A percentile compares a stretch with the other conserved stretches of the same genome.
These are phyloP conservation scores for Leccinum olivaceopallidum DNA, from an alignment of 768 basidiomycete species.

Conservation along the genomic window DNA sequence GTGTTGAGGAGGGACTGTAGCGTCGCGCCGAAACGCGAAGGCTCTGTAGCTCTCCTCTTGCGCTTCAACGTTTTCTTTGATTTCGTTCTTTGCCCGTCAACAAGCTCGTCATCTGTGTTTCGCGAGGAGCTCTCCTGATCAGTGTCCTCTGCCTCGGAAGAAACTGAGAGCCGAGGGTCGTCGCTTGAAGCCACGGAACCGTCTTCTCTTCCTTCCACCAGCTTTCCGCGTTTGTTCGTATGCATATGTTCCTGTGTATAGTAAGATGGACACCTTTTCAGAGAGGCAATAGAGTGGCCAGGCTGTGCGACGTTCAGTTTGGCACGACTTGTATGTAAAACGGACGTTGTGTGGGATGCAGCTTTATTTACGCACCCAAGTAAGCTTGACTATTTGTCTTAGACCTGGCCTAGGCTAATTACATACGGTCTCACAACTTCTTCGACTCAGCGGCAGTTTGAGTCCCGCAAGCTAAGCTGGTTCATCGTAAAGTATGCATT, in stretches of 20 bases:
- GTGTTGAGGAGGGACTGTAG: constrained; percentile 73
- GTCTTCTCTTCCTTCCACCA: constrained; percentile 28
- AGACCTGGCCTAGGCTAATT: background rate
- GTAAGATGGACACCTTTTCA: background rate
- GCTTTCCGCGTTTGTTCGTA: constrained; percentile 54
- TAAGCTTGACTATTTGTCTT: background rate
- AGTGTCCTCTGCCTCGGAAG: constrained; percentile 14
- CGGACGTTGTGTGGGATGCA: background rate
- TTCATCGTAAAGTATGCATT: constrained; percentile 12
- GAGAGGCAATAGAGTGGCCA: background rate
- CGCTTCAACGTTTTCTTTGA: constrained; percentile 81
- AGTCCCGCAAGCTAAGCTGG: constrained; percentile 5
- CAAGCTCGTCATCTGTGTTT: constrained; percentile 69
- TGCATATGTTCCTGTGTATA: constrained; percentile 40
- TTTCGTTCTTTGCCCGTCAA: constrained; percentile 53
- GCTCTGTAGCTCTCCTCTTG: constrained; percentile 77
- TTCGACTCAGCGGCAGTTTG: constrained; percentile 4
- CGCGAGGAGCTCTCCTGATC: constrained; percentile 30
- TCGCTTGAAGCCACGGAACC: constrained; percentile 6
- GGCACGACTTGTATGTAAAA: background rate
- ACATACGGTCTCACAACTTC: constrained; percentile 6
- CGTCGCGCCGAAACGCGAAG: constrained; percentile 72
- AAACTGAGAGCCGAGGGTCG: constrained; percentile 9
- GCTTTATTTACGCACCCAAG: background rate
- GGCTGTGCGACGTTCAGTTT: background rate